Base-by-base conservation (phyloP, 2,329 filamentous ascomycete species). In the Pyrenophora teres region DNA sequence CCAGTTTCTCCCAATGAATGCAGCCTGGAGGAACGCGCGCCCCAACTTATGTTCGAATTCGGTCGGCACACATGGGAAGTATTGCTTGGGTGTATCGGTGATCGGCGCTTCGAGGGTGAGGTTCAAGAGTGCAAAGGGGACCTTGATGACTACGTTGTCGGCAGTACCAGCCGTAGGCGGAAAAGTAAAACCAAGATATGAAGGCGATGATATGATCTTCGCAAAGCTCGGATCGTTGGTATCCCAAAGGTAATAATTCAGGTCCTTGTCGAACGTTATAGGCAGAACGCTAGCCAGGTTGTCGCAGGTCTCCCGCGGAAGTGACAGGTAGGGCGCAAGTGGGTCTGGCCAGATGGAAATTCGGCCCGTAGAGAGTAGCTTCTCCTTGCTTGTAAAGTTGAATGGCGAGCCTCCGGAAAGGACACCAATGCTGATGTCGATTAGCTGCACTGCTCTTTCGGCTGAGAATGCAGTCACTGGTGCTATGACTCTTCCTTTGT, bases 1-100 rank as follows among this genome's bases (percentile, higher is more conserved):
- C 50, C 50, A 53, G 23, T 56, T 50, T 4, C 71, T 73, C 3
- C 73, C 77, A 0, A 80, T 48, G 37, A 80, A 80, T 3, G 78
- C 76, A 23, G 78, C 77, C 54, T 81, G 78, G 1, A 80, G 64
- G 53, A 80, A 80, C 1, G 76, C 75, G 15, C 77, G 72, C 0
- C 79, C 78, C 2, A 80, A 71, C 12, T 21, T 48, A 7, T 30
- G 21, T 23, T 23, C 21, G 21, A 23, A 23, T 23, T 23, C 7
- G 21, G 21, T 23, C 3, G 32, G 21, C 2, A 18, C 12, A 52
- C 78, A 80, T 1, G 77, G 78, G 50, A 81, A 79, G 57, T 79
- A 80, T 32, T 67, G 72, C 12, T 59, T 65, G 4, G 72, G 62
- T 2, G 38, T 56, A 2, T 67, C 60, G 4, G 70, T 65, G 2